Evolutionary conservation across 352 stramenopile species (phyloP).

Genomic region (Phytophthora boehmeriae): DNA sequence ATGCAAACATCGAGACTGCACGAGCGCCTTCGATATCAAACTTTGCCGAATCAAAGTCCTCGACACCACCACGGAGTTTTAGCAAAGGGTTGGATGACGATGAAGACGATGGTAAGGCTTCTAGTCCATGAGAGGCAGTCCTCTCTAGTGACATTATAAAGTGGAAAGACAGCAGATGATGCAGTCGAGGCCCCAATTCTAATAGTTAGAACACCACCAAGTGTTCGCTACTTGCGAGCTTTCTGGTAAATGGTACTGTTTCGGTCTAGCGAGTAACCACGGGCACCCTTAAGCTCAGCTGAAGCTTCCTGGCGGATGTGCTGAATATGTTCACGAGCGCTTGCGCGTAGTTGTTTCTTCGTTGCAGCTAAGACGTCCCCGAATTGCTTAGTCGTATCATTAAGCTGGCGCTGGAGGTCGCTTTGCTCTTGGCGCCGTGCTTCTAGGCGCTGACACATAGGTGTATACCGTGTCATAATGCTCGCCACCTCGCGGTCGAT

Average conservation of each 20-base stretch:
- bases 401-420: constrained; percentile 50
- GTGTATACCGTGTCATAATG: constrained; percentile 71
- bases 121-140: constrained; percentile 40
- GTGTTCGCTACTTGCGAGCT: constrained; percentile 21
- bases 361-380: constrained; percentile 68
- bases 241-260: constrained; percentile 75
- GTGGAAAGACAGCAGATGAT: constrained; percentile 22
- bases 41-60: constrained; percentile 26
- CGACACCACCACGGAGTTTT: constrained; percentile 25
- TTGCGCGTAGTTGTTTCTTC: constrained; percentile 58
- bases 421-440: constrained; percentile 53
- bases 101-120: constrained; percentile 55
- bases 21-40: constrained; percentile 18
- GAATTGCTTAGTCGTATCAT: constrained; percentile 59
- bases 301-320: constrained; percentile 67
- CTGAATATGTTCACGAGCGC: constrained; percentile 62
- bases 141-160: constrained; percentile 6
- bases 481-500: constrained; percentile 66
- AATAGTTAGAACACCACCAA: constrained; percentile 8
- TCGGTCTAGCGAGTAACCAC: constrained; percentile 61
- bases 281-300: constrained; percentile 44
- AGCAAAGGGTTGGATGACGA: constrained; percentile 49
- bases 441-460: constrained; percentile 65
- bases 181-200: constrained; percentile 31
- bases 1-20: constrained; percentile 11